Evolutionary conservation across 192 early-diverging fungal species (phyloP).

Genomic region (Coemansia sp.): DNA sequence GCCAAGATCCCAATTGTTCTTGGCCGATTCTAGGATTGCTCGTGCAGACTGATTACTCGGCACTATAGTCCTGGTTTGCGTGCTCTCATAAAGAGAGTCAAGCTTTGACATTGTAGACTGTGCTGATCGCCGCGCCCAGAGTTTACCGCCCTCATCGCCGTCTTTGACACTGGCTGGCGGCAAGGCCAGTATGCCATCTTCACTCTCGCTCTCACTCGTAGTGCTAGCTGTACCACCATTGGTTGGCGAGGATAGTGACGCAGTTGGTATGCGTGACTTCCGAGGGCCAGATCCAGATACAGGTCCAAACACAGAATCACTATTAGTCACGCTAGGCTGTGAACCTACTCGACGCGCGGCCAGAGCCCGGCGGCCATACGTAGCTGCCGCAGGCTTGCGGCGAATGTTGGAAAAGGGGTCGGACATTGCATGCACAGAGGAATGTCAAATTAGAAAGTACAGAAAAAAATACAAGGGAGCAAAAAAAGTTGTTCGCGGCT

Average conservation of each 20-base stretch:
- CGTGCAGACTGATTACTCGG: slow-evolving; percentile 18
- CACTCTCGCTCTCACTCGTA: slow-evolving; percentile 7
- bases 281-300: neutral
- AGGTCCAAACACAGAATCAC: neutral
- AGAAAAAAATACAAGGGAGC: slow-evolving; percentile 5
- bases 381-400: slow-evolving; percentile 41
- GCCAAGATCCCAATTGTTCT: slow-evolving; percentile 42
- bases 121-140: slow-evolving; percentile 29
- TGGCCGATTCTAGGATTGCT: slow-evolving; percentile 34
- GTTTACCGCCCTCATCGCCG: neutral
- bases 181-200: slow-evolving; percentile 2
- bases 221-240: neutral
- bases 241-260: neutral
- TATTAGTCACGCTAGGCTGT: neutral
- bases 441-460: slow-evolving; percentile 6
- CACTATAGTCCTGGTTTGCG: slow-evolving; percentile 5
- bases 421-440: slow-evolving; percentile 20
- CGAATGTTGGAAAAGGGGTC: slow-evolving; percentile 55
- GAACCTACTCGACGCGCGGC: slow-evolving; percentile 43
- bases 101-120: slow-evolving; percentile 39
- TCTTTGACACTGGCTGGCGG: neutral
- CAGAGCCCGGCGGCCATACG: slow-evolving; percentile 53
- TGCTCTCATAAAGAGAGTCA: slow-evolving; percentile 37
- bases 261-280: neutral
- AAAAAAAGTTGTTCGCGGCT: neutral